phyloP scores from a whole-genome alignment of 176 grass and related monocot genomes.

The Cenchrus fungigraminus region DNA sequence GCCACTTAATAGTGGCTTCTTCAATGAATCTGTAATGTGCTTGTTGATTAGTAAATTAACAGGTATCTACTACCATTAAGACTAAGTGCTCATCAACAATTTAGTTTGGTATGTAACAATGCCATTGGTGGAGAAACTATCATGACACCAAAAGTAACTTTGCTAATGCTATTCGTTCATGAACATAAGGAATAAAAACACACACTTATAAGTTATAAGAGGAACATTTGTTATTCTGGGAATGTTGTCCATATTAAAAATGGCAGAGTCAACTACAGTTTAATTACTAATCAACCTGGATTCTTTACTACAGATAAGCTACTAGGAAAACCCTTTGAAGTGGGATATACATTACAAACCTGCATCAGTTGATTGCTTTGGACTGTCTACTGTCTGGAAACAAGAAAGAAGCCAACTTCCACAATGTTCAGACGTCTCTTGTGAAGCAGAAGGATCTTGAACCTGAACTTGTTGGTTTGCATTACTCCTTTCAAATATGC shows the following conservation, averaged over 20 bases:
- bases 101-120: background rate
- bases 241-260: background rate
- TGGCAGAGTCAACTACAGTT: background rate
- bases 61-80: background rate
- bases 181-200: background rate
- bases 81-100: background rate
- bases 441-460: constrained; percentile 43
- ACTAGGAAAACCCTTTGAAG: background rate
- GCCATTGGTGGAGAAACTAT: background rate
- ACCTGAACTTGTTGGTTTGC: constrained; percentile 35
- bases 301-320: background rate
- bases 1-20: constrained; percentile 21
- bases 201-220: background rate
- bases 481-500: constrained; percentile 58
- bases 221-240: background rate
- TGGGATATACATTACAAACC: constrained; percentile 40
- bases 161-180: background rate
- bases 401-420: constrained; percentile 65
- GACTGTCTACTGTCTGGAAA: constrained; percentile 59
- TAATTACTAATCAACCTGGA: background rate
- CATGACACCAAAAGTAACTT: background rate
- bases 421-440: constrained; percentile 37
- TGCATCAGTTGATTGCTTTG: constrained; percentile 29
- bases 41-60: constrained; percentile 26
- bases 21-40: constrained; percentile 32